These are phyloP conservation scores for Cymbopogon citratus DNA, from an alignment of 176 grass and related monocot genomes.

Conservation along the genomic window DNA sequence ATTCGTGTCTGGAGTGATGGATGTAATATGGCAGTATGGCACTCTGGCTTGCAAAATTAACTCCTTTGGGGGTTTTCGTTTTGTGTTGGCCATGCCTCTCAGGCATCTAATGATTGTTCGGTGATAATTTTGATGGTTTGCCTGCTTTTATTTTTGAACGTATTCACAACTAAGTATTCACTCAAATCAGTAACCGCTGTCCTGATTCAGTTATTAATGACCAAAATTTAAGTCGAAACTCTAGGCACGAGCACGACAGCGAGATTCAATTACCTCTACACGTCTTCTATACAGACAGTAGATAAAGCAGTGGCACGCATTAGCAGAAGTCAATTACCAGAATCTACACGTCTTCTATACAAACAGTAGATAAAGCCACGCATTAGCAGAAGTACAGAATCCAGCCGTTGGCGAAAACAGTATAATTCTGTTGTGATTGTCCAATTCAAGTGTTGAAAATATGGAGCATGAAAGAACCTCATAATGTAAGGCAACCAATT, in stretches of 20 bases:
- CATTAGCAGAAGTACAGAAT: not conserved
- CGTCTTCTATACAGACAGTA: too few species aligned
- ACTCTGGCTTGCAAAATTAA: not conserved
- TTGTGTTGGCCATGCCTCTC: not conserved
- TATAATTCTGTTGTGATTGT: too few species aligned
- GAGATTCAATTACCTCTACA: not conserved
- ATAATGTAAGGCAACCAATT: not conserved
- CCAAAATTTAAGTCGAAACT: too few species aligned
- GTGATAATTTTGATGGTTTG: not conserved
- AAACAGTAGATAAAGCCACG: not conserved
- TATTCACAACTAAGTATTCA: not conserved
- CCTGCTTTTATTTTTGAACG: not conserved
- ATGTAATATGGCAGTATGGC: not conserved
- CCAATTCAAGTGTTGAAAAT: too few species aligned
- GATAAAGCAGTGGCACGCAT: not conserved
- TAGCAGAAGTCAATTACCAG: too few species aligned
- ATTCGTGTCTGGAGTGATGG: not conserved
- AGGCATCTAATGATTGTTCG: not conserved
- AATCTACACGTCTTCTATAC: too few species aligned
- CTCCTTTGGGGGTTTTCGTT: not conserved
- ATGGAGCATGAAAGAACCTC: not conserved
- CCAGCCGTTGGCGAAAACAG: too few species aligned
- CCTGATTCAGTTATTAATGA: too few species aligned
- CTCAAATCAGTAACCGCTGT: not conserved
- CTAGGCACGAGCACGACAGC: too few species aligned